Percentiles rank a stretch among this genome's conserved stretches.
phyloP scores from a whole-genome alignment of 2,329 filamentous ascomycete genomes.

The Coniochaeta hoffmannii region DNA sequence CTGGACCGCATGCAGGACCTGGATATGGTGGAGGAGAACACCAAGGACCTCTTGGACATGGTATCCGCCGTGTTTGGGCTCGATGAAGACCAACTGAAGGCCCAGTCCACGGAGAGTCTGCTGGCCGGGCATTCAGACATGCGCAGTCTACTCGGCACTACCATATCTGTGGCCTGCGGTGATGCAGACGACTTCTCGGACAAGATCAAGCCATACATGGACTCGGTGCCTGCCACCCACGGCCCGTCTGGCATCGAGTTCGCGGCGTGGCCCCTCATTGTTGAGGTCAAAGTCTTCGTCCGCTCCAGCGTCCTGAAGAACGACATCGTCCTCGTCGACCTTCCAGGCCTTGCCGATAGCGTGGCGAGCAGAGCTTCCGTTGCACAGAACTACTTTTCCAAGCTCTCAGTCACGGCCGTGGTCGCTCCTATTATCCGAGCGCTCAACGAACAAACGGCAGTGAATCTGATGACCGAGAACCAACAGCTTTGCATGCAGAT shows the following conservation, averaged over 20 bases:
- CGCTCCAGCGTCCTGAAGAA: conserved; percentile 36
- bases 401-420: conserved; percentile 19
- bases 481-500: conserved; percentile 19
- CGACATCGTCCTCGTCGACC: conserved; percentile 43
- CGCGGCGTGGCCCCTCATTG: conserved; percentile 28
- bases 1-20: neutral
- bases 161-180: neutral
- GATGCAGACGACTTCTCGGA: conserved; percentile 6
- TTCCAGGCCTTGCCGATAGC: conserved; percentile 43
- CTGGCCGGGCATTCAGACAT: conserved; percentile 9
- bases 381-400: conserved; percentile 10
- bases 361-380: conserved; percentile 17
- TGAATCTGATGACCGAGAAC: conserved; percentile 16
- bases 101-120: conserved; percentile 6
- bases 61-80: conserved; percentile 16
- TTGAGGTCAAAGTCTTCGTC: conserved; percentile 31
- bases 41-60: conserved; percentile 13
- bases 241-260: conserved; percentile 10
- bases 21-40: neutral
- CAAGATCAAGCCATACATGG: conserved; percentile 19
- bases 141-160: neutral
- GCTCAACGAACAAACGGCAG: conserved; percentile 15
- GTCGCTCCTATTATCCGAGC: conserved; percentile 19
- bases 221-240: conserved; percentile 11
- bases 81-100: conserved; percentile 4